Conservation (phyloP, 2,329 filamentous ascomycete species). For the Cladobotryum protrusum region DNA sequence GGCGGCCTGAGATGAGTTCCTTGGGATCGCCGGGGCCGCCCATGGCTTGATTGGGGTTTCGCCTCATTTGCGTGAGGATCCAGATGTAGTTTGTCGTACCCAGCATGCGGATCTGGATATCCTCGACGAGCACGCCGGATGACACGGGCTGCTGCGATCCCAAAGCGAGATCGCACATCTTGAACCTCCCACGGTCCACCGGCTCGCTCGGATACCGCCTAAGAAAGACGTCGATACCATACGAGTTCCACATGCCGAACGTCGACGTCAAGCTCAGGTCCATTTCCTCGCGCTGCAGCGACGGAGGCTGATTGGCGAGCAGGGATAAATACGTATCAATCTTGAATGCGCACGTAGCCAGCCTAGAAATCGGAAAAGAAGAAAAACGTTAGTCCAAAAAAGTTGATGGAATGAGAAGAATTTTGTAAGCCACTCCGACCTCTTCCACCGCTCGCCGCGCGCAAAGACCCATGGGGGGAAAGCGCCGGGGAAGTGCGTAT, state of each 20-base stretch:
- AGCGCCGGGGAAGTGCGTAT: slow-evolving; percentile 28
- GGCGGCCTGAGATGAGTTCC: slow-evolving; percentile 5
- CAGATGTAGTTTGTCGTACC: slow-evolving; percentile 26
- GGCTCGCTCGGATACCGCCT: slow-evolving; percentile 27
- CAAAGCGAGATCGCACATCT: slow-evolving; percentile 24
- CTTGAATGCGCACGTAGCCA: slow-evolving; percentile 30
- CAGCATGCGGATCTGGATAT: slow-evolving; percentile 28
- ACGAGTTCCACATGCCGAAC: slow-evolving; percentile 31
- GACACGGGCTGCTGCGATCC: slow-evolving; percentile 21
- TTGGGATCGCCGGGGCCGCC: slow-evolving; percentile 4
- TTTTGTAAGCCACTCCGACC: slow-evolving; percentile 18
- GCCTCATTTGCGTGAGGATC: slow-evolving; percentile 21
- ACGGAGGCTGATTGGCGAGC: slow-evolving; percentile 24
- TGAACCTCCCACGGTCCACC: slow-evolving; percentile 22
- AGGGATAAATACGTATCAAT: slow-evolving; percentile 33
- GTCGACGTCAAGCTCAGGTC: slow-evolving; percentile 29
- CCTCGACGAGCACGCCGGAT: slow-evolving; percentile 26
- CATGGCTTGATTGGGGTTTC: slow-evolving; percentile 15
- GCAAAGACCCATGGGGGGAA: slow-evolving; percentile 31
- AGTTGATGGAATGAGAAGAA: neutral
- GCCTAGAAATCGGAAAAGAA: slow-evolving; percentile 16
- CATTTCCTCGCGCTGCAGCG: slow-evolving; percentile 31
- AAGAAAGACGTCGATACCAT: slow-evolving; percentile 32
- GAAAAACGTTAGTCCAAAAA: too few species aligned
- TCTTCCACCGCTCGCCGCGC: slow-evolving; percentile 29